Base-by-base conservation (phyloP, 2,329 filamentous ascomycete genomes). In the Dactylonectria estremocensis region DNA sequence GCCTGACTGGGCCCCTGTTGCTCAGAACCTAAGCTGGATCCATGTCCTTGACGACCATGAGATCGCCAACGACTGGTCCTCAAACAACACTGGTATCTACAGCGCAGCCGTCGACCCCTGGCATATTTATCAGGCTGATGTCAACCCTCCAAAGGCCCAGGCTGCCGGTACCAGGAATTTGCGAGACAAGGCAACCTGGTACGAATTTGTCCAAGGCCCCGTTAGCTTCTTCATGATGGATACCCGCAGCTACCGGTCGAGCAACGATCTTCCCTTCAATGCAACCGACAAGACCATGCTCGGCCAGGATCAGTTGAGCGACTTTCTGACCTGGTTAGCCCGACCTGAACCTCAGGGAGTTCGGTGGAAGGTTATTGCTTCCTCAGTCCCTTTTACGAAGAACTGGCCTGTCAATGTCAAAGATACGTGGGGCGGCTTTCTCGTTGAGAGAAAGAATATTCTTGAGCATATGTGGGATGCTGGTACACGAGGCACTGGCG, bases 21-120 rank as follows among this genome's bases (percentile, higher is more conserved):
- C 90, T 1, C 87, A 92, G 72, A 91, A 94, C 62, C 84, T 98
- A n/a, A 97, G 95, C 74, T 99, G 96, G 96, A 94, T 98, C 50
- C 96, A 99, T 77, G 95, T 97, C 2, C 88, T 98, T 7, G 96
- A 99, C 77, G 96, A 99, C 78, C 96, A 99, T 76, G 96, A 99
- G 78, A 98, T 99, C 69, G 89, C 89, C 5, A 98, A 99, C 74
- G 96, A 98, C 81, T 98, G 95, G 95, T 90, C 92, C 67, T 86
- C 88, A 18, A 96, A 95, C 78, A 92, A 89, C 14, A 95, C 93
- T 0, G 93, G 93, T 6, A 88, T 97, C 0, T 98, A 95, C 77
- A 81, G 87, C 3, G 89, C 92, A 0, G 95, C 95, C 5, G 89
- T 93, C 50, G 94, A 97, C 67, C 94, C 95, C 1, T 99, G 93